Conservation (phyloP, 805 yeast species). For the Schwanniomyces occidentalis region DNA sequence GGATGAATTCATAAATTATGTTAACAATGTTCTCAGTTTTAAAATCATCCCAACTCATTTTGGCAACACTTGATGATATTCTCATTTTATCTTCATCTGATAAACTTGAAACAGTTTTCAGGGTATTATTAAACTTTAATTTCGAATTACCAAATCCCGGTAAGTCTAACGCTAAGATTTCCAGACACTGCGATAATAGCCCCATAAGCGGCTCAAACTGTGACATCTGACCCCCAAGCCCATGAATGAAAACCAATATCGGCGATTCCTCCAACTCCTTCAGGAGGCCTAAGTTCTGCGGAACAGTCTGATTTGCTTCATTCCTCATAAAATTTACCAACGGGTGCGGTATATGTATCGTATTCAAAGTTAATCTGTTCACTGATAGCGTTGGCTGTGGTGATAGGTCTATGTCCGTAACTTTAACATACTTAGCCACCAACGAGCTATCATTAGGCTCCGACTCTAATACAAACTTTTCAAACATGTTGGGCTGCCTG, state of each 20-base stretch:
- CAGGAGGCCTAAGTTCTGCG: conserved; percentile 20
- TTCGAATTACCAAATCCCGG: conserved; percentile 82
- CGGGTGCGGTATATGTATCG: conserved; percentile 54
- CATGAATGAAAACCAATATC: conserved; percentile 71
- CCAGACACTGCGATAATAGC: conserved; percentile 59
- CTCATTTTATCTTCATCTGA: conserved; percentile 30
- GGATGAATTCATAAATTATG: conserved; percentile 37
- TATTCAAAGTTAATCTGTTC: conserved; percentile 37
- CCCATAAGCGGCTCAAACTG: conserved; percentile 79
- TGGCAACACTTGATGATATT: conserved; percentile 27
- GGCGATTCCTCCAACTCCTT: conserved; percentile 52
- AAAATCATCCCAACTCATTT: conserved; percentile 43
- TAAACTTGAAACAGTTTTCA: conserved; percentile 20
- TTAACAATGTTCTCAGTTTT: conserved; percentile 41
- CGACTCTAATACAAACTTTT: conserved; percentile 34
- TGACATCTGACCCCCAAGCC: conserved; percentile 85
- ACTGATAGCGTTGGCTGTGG: conserved; percentile 19
- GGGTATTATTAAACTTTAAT: conserved; percentile 12
- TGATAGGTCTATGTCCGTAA: conserved; percentile 38
- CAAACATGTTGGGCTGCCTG: conserved; percentile 36
- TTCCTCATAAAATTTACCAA: conserved; percentile 29
- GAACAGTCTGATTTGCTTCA: conserved; percentile 19
- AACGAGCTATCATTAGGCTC: conserved; percentile 60
- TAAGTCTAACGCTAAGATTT: conserved; percentile 70
- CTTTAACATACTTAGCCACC: conserved; percentile 46